phyloP scores from a whole-genome alignment of 2,329 filamentous ascomycete genomes.

The Sclerotinia sclerotiorum region DNA sequence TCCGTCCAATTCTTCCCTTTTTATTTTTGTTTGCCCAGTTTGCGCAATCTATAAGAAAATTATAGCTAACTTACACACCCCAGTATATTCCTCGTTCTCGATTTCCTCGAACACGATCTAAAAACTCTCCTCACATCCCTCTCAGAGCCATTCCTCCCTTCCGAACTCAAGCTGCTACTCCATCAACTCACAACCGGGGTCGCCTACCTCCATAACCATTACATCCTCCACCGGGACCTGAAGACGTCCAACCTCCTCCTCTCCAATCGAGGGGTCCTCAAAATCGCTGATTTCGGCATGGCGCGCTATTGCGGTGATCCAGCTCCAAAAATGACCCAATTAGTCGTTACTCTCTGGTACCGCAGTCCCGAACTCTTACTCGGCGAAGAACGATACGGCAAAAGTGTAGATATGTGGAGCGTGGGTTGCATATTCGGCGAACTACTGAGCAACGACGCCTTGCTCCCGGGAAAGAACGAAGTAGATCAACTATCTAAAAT shows the following conservation, averaged over 20 bases:
- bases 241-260: conserved; percentile 94
- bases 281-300: conserved; percentile 98
- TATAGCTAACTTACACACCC: conserved; percentile 27
- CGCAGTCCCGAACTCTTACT: conserved; percentile 87
- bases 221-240: conserved; percentile 90
- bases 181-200: conserved; percentile 79
- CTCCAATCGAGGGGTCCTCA: conserved; percentile 91
- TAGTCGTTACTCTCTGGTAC: conserved; percentile 98
- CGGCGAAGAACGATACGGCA: conserved; percentile 72
- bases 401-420: conserved; percentile 90
- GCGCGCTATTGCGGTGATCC: conserved; percentile 84
- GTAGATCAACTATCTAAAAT: conserved; percentile 86
- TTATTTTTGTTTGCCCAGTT: not conserved
- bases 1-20: conserved; percentile 22
- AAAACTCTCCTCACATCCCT: conserved; percentile 92
- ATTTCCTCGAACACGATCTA: conserved; percentile 96
- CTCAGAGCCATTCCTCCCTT: conserved; percentile 88
- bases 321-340: conserved; percentile 74
- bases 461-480: conserved; percentile 88
- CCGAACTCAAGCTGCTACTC: conserved; percentile 88
- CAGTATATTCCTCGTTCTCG: conserved; percentile 91
- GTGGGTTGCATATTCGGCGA: conserved; percentile 95
- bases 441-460: conserved; percentile 75
- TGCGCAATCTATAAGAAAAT: not conserved
- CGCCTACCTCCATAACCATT: conserved; percentile 81